These are phyloP conservation scores for Musa troglodytarum DNA, from an alignment of 176 grass and related monocot genomes.

Conservation along the genomic window DNA sequence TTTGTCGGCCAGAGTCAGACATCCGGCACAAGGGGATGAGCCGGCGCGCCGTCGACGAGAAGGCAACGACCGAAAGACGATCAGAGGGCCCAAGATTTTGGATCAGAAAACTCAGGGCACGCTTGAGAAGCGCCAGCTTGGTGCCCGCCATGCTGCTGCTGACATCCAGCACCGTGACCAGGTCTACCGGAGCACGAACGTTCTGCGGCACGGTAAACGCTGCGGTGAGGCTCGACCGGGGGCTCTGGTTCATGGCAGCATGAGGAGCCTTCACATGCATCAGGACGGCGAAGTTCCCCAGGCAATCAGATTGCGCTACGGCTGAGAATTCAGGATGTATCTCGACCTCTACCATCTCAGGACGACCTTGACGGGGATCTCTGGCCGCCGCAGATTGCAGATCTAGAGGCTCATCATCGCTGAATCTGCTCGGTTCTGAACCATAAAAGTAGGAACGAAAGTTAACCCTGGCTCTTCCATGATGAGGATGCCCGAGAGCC, in stretches of 20 bases:
- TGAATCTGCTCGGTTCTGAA: slow-evolving; percentile 2
- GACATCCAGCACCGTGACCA: slow-evolving; percentile 13
- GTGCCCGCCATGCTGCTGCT: slow-evolving; percentile 15
- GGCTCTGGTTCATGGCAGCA: neutral
- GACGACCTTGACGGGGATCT: neutral
- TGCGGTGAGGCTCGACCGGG: neutral
- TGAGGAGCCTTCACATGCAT: slow-evolving; percentile 19
- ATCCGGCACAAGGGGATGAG: slow-evolving; percentile 8
- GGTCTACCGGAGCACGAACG: slow-evolving; percentile 7
- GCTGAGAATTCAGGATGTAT: slow-evolving; percentile 14
- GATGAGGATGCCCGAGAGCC: neutral
- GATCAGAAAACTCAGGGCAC: slow-evolving; percentile 14
- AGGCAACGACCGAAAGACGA: slow-evolving; percentile 12
- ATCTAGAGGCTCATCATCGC: slow-evolving; percentile 15
- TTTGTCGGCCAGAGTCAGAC: neutral
- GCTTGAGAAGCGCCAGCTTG: slow-evolving; percentile 18
- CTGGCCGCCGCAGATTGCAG: neutral
- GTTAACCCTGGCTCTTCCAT: slow-evolving; percentile 8
- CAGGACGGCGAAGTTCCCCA: slow-evolving; percentile 6
- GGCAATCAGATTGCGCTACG: slow-evolving; percentile 1
- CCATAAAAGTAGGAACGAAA: neutral
- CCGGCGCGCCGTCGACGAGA: slow-evolving; percentile 5
- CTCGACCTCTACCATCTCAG: slow-evolving; percentile 1
- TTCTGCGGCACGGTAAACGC: neutral
- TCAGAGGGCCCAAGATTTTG: slow-evolving; percentile 20